Conservation (phyloP, 2,329 filamentous ascomycete species). For the Curvularia hawaiiensis region DNA sequence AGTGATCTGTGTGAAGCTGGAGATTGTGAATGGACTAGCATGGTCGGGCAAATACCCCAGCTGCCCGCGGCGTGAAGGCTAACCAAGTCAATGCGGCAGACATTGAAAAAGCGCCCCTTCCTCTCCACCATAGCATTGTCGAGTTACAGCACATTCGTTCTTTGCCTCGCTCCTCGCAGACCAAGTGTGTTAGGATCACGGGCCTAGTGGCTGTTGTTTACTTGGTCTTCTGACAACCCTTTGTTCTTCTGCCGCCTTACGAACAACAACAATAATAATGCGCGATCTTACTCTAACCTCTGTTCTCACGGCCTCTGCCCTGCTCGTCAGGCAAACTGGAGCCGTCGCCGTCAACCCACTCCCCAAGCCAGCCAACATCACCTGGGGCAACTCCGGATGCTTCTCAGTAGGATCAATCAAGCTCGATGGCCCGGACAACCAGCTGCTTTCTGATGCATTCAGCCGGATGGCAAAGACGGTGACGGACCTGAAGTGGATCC, state of each 20-base stretch:
- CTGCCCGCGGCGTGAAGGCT: slow-evolving; percentile 3
- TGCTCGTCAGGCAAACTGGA: slow-evolving; percentile 46
- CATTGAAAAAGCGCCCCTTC: slow-evolving; percentile 33
- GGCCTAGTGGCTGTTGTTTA: background rate
- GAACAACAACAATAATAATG: slow-evolving; percentile 28
- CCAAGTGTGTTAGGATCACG: background rate
- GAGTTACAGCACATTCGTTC: slow-evolving; percentile 11
- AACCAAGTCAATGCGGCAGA: slow-evolving; percentile 11
- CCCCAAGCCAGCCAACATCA: slow-evolving; percentile 59
- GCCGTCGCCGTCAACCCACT: slow-evolving; percentile 61
- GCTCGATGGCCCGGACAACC: slow-evolving; percentile 46
- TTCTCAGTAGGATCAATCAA: slow-evolving; percentile 49
- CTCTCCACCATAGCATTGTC: slow-evolving; percentile 3
- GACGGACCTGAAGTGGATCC: slow-evolving; percentile 58
- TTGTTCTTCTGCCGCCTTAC: slow-evolving; percentile 3
- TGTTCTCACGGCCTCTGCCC: slow-evolving; percentile 38
- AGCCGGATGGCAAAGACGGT: slow-evolving; percentile 57
- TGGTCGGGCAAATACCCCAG: slow-evolving; percentile 27
- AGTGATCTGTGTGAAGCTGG: slow-evolving; percentile 3
- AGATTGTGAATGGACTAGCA: slow-evolving; percentile 9
- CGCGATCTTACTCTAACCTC: slow-evolving; percentile 38
- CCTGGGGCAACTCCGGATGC: slow-evolving; percentile 59
- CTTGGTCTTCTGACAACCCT: background rate
- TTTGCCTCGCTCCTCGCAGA: slow-evolving; percentile 7
- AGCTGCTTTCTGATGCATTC: slow-evolving; percentile 54